phyloP scores from a whole-genome alignment of 1,139 yeast genomes.

The Suhomyces kunorum region DNA sequence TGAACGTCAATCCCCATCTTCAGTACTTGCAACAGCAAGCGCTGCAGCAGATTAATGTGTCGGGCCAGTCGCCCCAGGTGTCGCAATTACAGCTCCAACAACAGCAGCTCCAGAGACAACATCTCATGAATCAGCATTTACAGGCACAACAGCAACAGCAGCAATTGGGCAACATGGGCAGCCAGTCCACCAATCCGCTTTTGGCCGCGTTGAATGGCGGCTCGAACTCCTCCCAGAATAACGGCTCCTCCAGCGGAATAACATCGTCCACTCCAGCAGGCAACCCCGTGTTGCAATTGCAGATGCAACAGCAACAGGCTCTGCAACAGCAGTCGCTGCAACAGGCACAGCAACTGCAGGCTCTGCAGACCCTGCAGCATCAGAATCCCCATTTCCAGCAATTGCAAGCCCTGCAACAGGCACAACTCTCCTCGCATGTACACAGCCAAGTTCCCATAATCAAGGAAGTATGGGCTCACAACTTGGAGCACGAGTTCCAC shows the following conservation, averaged over 20 bases:
- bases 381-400: conserved; percentile 15
- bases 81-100: conserved; percentile 41
- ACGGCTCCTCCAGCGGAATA: conserved; percentile 6
- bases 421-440: conserved; percentile 21
- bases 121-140: conserved; percentile 37
- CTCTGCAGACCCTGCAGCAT: conserved; percentile 21
- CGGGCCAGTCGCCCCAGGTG: conserved; percentile 41
- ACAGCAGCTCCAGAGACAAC: conserved; percentile 46
- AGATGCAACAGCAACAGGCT: conserved; percentile 17
- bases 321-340: conserved; percentile 24
- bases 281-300: conserved; percentile 36
- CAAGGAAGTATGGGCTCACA: conserved; percentile 82
- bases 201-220: conserved; percentile 42
- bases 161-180: conserved; percentile 24
- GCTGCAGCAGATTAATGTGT: conserved; percentile 25
- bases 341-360: conserved; percentile 18
- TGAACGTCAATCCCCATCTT: conserved; percentile 46
- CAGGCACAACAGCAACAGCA: conserved; percentile 26
- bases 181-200: conserved; percentile 36
- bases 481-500: conserved; percentile 79
- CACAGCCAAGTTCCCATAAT: conserved; percentile 40
- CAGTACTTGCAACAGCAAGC: conserved; percentile 44
- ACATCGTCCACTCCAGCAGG: conserved; percentile 19
- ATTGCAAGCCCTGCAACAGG: conserved; percentile 20
- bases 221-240: conserved; percentile 6